phyloP scores from a whole-genome alignment of 2,329 filamentous ascomycete genomes.

The Diatrype stigma region DNA sequence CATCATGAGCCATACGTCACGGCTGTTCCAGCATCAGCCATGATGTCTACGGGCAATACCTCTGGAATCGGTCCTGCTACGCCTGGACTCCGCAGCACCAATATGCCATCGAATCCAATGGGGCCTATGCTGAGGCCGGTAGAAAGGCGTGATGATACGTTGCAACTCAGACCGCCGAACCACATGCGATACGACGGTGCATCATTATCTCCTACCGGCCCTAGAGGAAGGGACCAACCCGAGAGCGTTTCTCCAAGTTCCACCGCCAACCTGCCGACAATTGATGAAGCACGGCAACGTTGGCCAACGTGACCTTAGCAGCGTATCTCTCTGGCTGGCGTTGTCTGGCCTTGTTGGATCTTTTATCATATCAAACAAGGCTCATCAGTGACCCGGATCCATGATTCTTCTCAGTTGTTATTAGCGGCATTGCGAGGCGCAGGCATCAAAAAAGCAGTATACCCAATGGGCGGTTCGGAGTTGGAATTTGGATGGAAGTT shows the following conservation, averaged over 20 bases:
- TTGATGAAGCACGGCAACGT: constrained; percentile 19
- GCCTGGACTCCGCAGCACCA: constrained; percentile 9
- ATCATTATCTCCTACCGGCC: constrained; percentile 5
- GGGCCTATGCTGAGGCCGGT: constrained; percentile 10
- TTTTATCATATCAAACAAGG: too few relatives aligned
- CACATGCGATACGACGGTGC: constrained; percentile 6
- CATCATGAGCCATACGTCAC: background rate
- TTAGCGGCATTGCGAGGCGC: constrained; percentile 13
- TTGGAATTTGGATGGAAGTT: background rate
- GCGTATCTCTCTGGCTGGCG: constrained; percentile 1
- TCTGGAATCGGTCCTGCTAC: constrained; percentile 11
- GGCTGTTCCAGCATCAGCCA: constrained; percentile 1
- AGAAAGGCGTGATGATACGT: constrained; percentile 12
- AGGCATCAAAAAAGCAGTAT: constrained; percentile 10
- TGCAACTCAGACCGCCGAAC: constrained; percentile 7
- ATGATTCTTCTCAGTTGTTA: constrained; percentile 10
- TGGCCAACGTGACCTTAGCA: constrained; percentile 6
- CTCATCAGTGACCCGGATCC: background rate
- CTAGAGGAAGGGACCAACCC: constrained; percentile 11
- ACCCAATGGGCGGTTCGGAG: background rate
- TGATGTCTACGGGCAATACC: constrained; percentile 6
- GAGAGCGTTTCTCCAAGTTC: constrained; percentile 6
- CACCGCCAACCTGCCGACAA: constrained; percentile 17
- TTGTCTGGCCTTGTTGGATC: constrained; percentile 4
- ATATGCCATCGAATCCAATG: constrained; percentile 7